These are phyloP conservation scores for Trichoderma cornu-damae DNA, from an alignment of 2,329 filamentous ascomycete genomes.

Conservation along the genomic window DNA sequence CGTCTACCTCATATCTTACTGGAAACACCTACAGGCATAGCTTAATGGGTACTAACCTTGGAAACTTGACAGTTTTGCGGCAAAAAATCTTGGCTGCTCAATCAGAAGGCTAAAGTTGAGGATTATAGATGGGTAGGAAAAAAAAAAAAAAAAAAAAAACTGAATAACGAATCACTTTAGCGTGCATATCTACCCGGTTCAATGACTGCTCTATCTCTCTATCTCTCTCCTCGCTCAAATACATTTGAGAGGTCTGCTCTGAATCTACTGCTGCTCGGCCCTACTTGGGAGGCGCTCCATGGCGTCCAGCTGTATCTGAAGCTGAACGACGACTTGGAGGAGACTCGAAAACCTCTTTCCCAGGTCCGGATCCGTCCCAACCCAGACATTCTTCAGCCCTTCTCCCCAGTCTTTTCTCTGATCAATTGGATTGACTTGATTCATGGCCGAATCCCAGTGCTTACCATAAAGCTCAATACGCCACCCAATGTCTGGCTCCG, in stretches of 20 bases:
- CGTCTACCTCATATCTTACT: constrained; percentile 17
- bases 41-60: constrained; percentile 9
- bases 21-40: too few relatives aligned
- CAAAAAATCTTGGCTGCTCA: constrained; percentile 39
- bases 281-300: neutral
- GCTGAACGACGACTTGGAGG: constrained; percentile 29
- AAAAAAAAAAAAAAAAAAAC: neutral
- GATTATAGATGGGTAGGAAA: neutral
- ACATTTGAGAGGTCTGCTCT: neutral
- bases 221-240: neutral
- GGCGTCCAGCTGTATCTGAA: constrained; percentile 28
- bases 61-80: constrained; percentile 32
- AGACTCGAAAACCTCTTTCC: constrained; percentile 29
- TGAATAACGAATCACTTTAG: neutral
- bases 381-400: constrained; percentile 31
- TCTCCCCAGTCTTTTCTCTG: constrained; percentile 31
- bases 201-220: too few relatives aligned
- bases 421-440: constrained; percentile 25
- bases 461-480: constrained; percentile 31
- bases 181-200: neutral
- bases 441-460: constrained; percentile 37
- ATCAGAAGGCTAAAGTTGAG: constrained; percentile 12
- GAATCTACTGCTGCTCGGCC: neutral
- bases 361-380: constrained; percentile 26
- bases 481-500: constrained; percentile 27